phyloP scores from a whole-genome alignment of 768 basidiomycete genomes.

The Auriscalpium microsporum region DNA sequence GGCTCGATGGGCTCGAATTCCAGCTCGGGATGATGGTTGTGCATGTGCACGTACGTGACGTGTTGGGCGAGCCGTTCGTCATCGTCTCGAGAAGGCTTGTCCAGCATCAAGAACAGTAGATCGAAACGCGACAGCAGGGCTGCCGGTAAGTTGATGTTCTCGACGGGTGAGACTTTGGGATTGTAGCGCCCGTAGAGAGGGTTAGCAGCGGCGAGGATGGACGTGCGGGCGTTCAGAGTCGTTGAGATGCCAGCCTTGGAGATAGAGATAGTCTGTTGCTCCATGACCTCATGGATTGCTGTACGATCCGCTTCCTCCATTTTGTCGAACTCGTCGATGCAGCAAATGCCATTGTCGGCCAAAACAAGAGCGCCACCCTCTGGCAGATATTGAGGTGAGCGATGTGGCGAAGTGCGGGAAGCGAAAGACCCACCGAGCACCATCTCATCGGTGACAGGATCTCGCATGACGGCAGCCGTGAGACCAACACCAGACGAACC shows the following conservation, averaged over 20 bases:
- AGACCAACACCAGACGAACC: conserved; percentile 98
- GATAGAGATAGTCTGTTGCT: conserved; percentile 99
- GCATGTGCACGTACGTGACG: conserved; percentile 98
- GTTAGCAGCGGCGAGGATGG: conserved; percentile 96
- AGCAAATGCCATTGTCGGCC: conserved; percentile 98
- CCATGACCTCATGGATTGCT: conserved; percentile 99
- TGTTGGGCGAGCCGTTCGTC: conserved; percentile 95
- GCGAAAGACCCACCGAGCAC: conserved; percentile 67
- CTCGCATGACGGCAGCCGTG: conserved; percentile 97
- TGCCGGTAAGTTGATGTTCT: conserved; percentile 98
- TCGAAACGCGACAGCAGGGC: conserved; percentile 96
- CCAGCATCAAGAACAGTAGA: conserved; percentile 90
- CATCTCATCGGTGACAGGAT: conserved; percentile 99
- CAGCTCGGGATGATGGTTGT: conserved; percentile 80
- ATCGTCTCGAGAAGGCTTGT: conserved; percentile 90
- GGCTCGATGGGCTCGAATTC: conserved; percentile 83
- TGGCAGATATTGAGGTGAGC: conserved; percentile 23
- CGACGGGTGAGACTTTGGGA: conserved; percentile 93
- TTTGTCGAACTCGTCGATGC: conserved; percentile 99
- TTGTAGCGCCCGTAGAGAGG: conserved; percentile 98
- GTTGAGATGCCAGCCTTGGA: conserved; percentile 99
- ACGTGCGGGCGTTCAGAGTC: conserved; percentile 94
- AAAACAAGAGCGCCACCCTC: conserved; percentile 99
- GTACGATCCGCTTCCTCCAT: conserved; percentile 99
- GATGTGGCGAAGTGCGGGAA: not conserved